Conservation (phyloP, 1,284 basidiomycete genomes). For the Sphagnurus paluster region DNA sequence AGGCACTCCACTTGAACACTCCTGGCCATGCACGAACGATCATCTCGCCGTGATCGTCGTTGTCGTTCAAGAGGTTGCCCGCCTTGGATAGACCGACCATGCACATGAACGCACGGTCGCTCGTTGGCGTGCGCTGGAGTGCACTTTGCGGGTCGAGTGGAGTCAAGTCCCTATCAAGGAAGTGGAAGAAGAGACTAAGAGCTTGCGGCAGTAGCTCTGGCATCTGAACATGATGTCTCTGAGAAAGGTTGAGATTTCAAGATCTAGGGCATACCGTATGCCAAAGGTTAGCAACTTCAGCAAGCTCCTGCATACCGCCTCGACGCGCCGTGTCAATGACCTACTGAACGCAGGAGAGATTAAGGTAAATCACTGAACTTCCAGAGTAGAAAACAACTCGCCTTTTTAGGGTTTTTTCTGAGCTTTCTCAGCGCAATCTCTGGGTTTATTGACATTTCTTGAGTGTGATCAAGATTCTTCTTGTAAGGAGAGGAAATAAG, state of each 20-base stretch:
- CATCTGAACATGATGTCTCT: slow-evolving; percentile 13
- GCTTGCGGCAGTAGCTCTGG: slow-evolving; percentile 24
- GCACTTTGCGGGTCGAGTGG: slow-evolving; percentile 18
- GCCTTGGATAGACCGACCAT: slow-evolving; percentile 35
- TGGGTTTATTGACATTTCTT: too few species aligned
- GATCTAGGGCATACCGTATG: slow-evolving; percentile 17
- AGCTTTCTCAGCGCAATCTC: not conserved
- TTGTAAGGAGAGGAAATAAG: too few species aligned
- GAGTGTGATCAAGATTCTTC: too few species aligned
- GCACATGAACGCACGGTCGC: slow-evolving; percentile 31
- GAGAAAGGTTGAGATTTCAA: not conserved
- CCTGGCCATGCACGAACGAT: slow-evolving; percentile 34
- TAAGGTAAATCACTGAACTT: not conserved
- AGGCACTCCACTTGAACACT: slow-evolving; percentile 37
- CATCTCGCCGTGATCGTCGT: slow-evolving; percentile 19
- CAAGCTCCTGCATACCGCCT: slow-evolving; percentile 23
- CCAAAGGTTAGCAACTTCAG: slow-evolving; percentile 26
- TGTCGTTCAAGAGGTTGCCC: slow-evolving; percentile 24
- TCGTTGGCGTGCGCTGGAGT: slow-evolving; percentile 15
- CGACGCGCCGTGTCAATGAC: slow-evolving; percentile 23
- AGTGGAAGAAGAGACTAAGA: slow-evolving; percentile 26
- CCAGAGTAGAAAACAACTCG: not conserved
- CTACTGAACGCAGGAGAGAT: slow-evolving; percentile 9
- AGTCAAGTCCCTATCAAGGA: slow-evolving; percentile 25
- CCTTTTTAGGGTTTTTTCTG: slow-evolving; percentile 8